A percentile compares a stretch with the other conserved stretches of the same genome.
These are phyloP conservation scores for Coemansia umbellata DNA, from an alignment of 192 early-diverging fungal genomes.

Conservation along the genomic window DNA sequence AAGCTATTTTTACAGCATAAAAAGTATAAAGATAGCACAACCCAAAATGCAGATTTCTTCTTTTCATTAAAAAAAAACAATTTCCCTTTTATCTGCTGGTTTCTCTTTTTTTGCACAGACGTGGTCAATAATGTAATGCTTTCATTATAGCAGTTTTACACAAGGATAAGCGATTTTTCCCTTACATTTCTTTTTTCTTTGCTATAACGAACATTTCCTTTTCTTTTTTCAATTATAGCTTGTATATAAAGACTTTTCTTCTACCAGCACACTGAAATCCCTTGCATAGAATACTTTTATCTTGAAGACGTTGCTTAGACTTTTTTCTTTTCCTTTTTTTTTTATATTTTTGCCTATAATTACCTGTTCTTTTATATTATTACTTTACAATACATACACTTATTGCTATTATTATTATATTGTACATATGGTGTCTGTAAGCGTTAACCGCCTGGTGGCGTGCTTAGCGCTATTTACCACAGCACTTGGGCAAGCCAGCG, in stretches of 20 bases:
- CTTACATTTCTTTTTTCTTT: too few relatives aligned
- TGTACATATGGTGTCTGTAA: slow-evolving; percentile 1
- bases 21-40: not conserved
- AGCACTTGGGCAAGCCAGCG: not conserved
- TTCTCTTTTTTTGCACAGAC: too few relatives aligned
- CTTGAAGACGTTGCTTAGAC: not conserved
- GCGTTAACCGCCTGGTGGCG: not conserved
- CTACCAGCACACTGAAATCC: not conserved
- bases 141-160: too few relatives aligned
- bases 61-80: not conserved
- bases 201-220: not conserved
- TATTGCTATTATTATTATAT: not conserved
- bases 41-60: not conserved
- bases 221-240: not conserved
- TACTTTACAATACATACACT: not conserved
- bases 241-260: not conserved
- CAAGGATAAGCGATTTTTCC: too few relatives aligned
- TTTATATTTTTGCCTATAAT: not conserved
- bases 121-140: too few relatives aligned
- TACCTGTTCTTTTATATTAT: not conserved
- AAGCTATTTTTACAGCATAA: too few relatives aligned
- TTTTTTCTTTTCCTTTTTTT: not conserved
- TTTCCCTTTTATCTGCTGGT: not conserved
- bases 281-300: not conserved
- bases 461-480: not conserved